Evolutionary conservation across 2,329 filamentous ascomycete species (phyloP), one percentile per base, ranked within the genome.

Genomic region (Fusarium incarnatum): DNA sequence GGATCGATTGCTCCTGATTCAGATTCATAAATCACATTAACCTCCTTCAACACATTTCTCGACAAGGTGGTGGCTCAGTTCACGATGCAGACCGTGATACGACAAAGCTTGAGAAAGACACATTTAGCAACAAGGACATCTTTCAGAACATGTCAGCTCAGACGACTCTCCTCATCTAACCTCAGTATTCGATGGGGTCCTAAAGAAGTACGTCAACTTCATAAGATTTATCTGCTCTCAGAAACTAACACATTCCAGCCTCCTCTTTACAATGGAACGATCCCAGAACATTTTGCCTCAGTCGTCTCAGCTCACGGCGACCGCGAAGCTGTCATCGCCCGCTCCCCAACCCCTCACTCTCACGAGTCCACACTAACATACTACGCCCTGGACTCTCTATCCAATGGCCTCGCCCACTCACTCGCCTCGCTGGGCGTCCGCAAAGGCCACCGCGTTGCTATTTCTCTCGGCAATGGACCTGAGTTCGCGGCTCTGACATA

Each of bases 401-500:
- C 94, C 68, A 95, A 94, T 83, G 84, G 86, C 5, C 83, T 97
- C 11, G 94, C 94, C 2, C 83, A 86, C 53, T 92, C 93, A 0
- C 82, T 98, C 18, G 81, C 86, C 25, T 87, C 87, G 0, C 82
- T 91, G 1, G 94, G 93, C 5, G 92, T 98, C 2, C 84, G 82
- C 64, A 97, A 94, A 76, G 94, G 94, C 8, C 91, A 97, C 77
- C 87, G 94, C 32, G 92, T 98, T 13, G 94, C 93, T 16, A 89
- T 98, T 27, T 95, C 91, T 64, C 82, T 98, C 54, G 95, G 95
- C 18, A 98, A 97, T 80, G 91, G 89, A 44, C 83, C 91, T 72
- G 94, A 97, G 79, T 95, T 93, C 78, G 93, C 93, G 5, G 90
- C 91, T 52, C 86, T 96, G 22, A 95, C 92, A 8, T 98, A 98